phyloP scores from a whole-genome alignment of 495 filamentous ascomycete genomes.

The Glutinoglossum americanum region DNA sequence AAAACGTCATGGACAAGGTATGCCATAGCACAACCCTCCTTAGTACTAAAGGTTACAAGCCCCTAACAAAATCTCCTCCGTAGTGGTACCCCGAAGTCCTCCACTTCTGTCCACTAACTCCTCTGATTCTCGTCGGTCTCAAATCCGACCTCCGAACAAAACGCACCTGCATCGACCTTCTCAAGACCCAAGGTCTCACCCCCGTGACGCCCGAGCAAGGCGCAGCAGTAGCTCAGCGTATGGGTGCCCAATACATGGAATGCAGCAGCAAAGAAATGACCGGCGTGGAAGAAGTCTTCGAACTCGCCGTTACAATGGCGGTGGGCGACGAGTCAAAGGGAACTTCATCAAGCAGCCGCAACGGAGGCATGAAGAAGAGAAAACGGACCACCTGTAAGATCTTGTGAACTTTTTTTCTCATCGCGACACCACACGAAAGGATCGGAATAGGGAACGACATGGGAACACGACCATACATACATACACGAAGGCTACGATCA shows the following conservation, averaged over 20 bases:
- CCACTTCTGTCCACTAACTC: slow-evolving; percentile 95
- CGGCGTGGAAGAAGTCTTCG: slow-evolving; percentile 89
- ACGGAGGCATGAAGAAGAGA: not conserved
- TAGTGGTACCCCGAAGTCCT: slow-evolving; percentile 99
- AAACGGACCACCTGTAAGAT: not conserved
- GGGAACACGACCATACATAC: not conserved
- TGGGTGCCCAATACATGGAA: slow-evolving; percentile 90
- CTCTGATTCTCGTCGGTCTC: slow-evolving; percentile 81
- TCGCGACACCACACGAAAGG: not conserved
- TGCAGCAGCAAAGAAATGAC: slow-evolving; percentile 95
- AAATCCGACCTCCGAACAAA: slow-evolving; percentile 93
- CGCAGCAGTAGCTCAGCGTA: slow-evolving; percentile 61
- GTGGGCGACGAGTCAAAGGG: slow-evolving; percentile 42
- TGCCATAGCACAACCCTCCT: slow-evolving; percentile 5
- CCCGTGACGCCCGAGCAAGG: slow-evolving; percentile 87
- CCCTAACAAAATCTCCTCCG: not conserved
- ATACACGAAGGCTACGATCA: not conserved
- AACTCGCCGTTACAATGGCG: slow-evolving; percentile 67
- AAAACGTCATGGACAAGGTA: slow-evolving; percentile 98
- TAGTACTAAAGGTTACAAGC: not conserved
- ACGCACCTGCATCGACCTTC: slow-evolving; percentile 87
- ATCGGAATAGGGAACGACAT: not conserved
- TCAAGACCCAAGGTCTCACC: slow-evolving; percentile 91
- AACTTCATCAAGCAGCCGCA: not conserved
- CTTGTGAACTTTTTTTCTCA: not conserved